These are phyloP conservation scores for Zasmidium cellare DNA, from an alignment of 2,329 filamentous ascomycete genomes.

Conservation along the genomic window DNA sequence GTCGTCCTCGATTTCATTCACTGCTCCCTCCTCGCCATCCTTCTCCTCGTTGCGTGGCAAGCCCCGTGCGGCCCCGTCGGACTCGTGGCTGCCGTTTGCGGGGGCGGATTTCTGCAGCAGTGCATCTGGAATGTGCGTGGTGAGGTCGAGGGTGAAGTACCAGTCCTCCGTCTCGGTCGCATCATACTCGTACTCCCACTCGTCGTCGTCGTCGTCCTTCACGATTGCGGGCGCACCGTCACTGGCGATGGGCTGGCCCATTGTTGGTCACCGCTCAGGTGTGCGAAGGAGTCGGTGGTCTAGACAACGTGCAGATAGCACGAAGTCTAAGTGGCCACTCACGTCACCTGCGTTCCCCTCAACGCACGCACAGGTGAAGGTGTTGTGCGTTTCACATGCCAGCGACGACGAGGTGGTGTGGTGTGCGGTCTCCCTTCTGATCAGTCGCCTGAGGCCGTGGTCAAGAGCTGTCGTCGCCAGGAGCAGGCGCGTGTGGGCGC, in stretches of 20 bases:
- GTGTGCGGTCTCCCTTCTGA: background rate
- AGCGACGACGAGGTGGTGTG: background rate
- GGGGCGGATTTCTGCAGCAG: slow-evolving; percentile 13
- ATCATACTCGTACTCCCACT: slow-evolving; percentile 64
- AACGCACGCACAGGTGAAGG: background rate
- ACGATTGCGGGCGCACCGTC: background rate
- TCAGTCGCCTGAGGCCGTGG: background rate
- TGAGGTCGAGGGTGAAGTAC: slow-evolving; percentile 62
- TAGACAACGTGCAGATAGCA: background rate
- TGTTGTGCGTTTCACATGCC: background rate
- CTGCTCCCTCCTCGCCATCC: background rate
- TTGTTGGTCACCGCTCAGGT: background rate
- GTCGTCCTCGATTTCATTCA: slow-evolving; percentile 5
- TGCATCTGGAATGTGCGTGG: slow-evolving; percentile 38
- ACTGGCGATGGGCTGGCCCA: slow-evolving; percentile 6
- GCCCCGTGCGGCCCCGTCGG: background rate
- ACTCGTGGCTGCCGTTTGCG: background rate
- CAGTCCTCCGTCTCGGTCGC: slow-evolving; percentile 59
- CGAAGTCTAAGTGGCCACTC: background rate
- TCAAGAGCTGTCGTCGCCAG: background rate
- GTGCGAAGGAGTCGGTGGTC: background rate
- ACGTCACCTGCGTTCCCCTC: background rate
- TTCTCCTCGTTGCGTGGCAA: background rate
- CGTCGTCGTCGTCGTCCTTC: slow-evolving; percentile 41
- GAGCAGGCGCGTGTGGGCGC: background rate